Evolutionary conservation across 805 yeast species (phyloP).

Genomic region (Ogataea paradorogensis): DNA sequence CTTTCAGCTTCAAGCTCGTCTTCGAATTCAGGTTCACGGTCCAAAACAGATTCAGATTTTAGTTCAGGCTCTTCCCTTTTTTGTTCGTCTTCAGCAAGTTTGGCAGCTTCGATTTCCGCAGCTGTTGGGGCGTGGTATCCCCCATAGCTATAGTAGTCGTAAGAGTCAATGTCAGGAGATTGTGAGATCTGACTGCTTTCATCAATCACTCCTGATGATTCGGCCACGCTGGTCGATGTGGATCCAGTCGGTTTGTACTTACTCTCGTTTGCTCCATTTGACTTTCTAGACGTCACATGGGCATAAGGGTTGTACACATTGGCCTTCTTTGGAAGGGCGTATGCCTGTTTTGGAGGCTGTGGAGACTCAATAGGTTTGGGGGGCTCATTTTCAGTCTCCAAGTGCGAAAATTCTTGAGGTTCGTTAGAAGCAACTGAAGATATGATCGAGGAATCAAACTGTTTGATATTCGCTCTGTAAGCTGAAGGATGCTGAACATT

Average conservation of each 20-base stretch:
- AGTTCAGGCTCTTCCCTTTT: constrained; percentile 2
- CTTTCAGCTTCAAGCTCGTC: constrained; percentile 2
- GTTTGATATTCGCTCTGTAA: constrained; percentile 7
- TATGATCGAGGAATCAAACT: constrained; percentile 3
- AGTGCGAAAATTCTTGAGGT: neutral
- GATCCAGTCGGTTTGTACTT: constrained; percentile 12
- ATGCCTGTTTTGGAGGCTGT: neutral
- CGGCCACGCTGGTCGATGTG: constrained; percentile 1
- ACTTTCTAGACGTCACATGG: constrained; percentile 10
- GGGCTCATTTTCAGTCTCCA: constrained; percentile 1
- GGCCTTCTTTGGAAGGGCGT: constrained; percentile 1
- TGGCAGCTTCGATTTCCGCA: constrained; percentile 5
- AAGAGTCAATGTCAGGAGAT: constrained; percentile 15
- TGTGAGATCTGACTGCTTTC: constrained; percentile 9
- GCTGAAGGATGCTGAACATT: constrained; percentile 17
- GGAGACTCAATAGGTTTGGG: neutral
- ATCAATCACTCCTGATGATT: constrained; percentile 3
- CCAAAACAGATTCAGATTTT: neutral
- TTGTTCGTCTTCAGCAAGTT: constrained; percentile 6
- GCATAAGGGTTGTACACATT: constrained; percentile 25
- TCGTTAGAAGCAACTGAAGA: constrained; percentile 12
- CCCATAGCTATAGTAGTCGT: constrained; percentile 32
- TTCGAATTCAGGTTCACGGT: constrained; percentile 5
- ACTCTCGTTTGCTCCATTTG: constrained; percentile 8
- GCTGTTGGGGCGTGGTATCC: constrained; percentile 30